Evolutionary conservation across 331 rosid genomes (phyloP).

Genomic region (Malus hybrid): DNA sequence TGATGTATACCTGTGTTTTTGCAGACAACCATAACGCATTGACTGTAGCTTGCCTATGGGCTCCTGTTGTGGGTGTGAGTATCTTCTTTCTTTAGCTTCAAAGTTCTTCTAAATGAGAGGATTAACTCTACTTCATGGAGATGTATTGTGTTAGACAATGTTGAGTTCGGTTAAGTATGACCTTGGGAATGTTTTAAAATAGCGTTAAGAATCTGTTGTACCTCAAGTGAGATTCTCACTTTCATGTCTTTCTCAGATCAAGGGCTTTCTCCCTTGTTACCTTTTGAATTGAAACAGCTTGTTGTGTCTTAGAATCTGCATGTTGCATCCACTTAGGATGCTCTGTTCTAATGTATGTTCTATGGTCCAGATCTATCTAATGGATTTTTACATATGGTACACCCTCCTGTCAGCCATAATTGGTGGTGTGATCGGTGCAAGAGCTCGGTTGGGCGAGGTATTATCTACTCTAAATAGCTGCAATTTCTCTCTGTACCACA

Average conservation of each 20-base stretch:
- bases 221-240: background rate
- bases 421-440: constrained; percentile 96
- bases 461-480: background rate
- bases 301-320: background rate
- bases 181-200: background rate
- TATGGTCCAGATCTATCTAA: constrained; percentile 78
- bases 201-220: background rate
- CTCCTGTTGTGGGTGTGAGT: constrained; percentile 98
- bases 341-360: constrained; percentile 19
- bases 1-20: constrained; percentile 28
- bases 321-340: background rate
- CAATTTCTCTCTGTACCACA: background rate
- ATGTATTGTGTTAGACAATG: background rate
- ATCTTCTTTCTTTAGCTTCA: constrained; percentile 16
- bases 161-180: background rate
- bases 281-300: background rate
- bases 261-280: background rate
- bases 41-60: constrained; percentile 79
- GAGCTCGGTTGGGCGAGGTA: constrained; percentile 97
- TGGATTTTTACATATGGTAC: constrained; percentile 95
- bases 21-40: constrained; percentile 74
- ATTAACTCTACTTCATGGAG: background rate
- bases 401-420: constrained; percentile 81
- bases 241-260: background rate
- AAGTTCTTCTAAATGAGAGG: background rate